Percentiles rank a stretch among this genome's conserved stretches.
These are phyloP conservation scores for Globisporangium cylindrosporum DNA, from an alignment of 352 stramenopile species.

Conservation along the genomic window DNA sequence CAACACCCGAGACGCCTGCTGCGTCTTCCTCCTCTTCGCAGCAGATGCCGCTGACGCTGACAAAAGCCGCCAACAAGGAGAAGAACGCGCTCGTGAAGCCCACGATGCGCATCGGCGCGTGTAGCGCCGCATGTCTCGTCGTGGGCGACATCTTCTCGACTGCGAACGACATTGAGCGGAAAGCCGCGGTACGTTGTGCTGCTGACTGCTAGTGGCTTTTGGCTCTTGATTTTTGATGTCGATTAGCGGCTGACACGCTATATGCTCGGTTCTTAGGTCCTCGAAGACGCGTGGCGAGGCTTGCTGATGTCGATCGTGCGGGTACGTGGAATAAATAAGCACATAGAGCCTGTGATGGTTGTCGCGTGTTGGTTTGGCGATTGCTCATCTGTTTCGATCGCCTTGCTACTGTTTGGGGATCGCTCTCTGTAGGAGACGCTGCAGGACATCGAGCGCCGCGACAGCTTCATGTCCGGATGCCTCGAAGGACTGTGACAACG, in stretches of 20 bases:
- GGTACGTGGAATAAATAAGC: constrained; percentile 22
- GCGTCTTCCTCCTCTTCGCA: background rate
- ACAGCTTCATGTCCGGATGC: constrained; percentile 65
- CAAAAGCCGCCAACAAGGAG: constrained; percentile 16
- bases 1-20: background rate
- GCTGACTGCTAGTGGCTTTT: background rate
- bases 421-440: constrained; percentile 47
- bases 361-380: background rate
- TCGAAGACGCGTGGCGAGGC: constrained; percentile 53
- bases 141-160: constrained; percentile 43
- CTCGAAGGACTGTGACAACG: constrained; percentile 53
- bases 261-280: constrained; percentile 22
- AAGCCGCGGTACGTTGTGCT: constrained; percentile 27
- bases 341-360: background rate
- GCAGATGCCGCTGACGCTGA: background rate
- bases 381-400: background rate
- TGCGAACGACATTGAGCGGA: constrained; percentile 54
- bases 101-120: background rate
- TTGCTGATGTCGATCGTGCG: constrained; percentile 58
- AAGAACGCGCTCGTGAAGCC: constrained; percentile 17
- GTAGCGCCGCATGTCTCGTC: constrained; percentile 20
- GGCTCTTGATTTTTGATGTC: constrained; percentile 3
- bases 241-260: background rate
- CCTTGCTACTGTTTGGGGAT: background rate
- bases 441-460: constrained; percentile 58